Evolutionary conservation across 768 basidiomycete species (phyloP).

Genomic region (Pholiota conissans): DNA sequence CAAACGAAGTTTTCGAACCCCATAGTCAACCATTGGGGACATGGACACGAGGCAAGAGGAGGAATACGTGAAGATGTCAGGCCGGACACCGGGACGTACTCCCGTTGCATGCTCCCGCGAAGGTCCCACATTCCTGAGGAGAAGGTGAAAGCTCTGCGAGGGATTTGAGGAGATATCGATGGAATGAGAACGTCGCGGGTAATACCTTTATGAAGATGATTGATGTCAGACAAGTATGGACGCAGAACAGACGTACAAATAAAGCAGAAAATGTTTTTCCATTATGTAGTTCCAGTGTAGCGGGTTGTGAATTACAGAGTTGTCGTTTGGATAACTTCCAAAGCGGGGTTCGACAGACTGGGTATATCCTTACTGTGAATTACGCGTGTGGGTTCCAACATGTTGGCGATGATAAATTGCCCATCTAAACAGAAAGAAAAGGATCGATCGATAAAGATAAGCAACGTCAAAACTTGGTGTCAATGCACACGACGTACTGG

Average conservation of each 20-base stretch:
- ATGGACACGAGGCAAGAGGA: conserved; percentile 1
- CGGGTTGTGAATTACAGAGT: neutral
- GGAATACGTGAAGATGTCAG: conserved; percentile 6
- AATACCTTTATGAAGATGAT: neutral
- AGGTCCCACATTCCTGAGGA: neutral
- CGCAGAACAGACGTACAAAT: neutral
- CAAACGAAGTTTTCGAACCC: too few species aligned
- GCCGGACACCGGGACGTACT: conserved; percentile 1
- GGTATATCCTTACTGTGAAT: conserved; percentile 30
- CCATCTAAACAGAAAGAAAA: conserved; percentile 36
- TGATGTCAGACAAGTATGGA: too few species aligned
- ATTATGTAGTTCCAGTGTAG: neutral
- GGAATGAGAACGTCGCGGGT: conserved; percentile 1
- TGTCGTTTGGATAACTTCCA: conserved; percentile 1
- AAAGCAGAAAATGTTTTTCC: neutral
- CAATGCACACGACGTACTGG: conserved; percentile 55
- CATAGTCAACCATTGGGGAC: too few species aligned
- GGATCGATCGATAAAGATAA: conserved; percentile 4
- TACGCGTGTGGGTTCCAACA: conserved; percentile 43
- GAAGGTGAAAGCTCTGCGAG: neutral
- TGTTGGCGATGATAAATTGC: conserved; percentile 42
- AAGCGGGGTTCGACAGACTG: neutral
- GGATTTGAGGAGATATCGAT: neutral
- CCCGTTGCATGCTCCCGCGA: neutral
- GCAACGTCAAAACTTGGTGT: neutral